Evolutionary conservation across 495 filamentous ascomycete genomes (phyloP).

Genomic region (Pyronema omphalodes): DNA sequence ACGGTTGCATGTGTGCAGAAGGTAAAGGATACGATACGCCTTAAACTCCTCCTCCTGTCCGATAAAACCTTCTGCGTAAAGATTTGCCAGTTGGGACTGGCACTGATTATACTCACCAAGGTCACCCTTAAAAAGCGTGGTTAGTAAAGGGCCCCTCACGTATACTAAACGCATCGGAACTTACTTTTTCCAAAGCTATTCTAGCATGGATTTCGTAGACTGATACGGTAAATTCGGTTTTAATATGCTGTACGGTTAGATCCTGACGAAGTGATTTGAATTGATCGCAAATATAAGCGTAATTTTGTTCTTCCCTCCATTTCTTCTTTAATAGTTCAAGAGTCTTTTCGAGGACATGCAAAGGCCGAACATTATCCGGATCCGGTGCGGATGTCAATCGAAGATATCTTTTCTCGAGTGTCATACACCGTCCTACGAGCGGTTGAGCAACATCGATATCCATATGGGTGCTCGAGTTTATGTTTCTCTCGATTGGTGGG

Average conservation of each 20-base stretch:
- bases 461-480: conserved; percentile 31
- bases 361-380: conserved; percentile 71
- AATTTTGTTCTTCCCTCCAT: conserved; percentile 87
- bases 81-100: conserved; percentile 83
- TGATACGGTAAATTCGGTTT: conserved; percentile 80
- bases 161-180: conserved; percentile 1
- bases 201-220: conserved; percentile 97
- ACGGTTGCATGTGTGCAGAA: conserved; percentile 96
- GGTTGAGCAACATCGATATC: conserved; percentile 41
- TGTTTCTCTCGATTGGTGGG: conserved; percentile 13
- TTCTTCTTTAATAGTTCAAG: conserved; percentile 80
- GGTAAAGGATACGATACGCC: conserved; percentile 99
- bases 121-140: conserved; percentile 39
- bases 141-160: background rate
- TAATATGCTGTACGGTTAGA: conserved; percentile 92
- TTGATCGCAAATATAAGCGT: conserved; percentile 94
- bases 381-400: conserved; percentile 79
- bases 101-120: conserved; percentile 99
- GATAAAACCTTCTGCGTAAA: conserved; percentile 61
- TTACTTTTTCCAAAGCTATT: conserved; percentile 77
- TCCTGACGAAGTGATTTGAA: conserved; percentile 98
- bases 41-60: conserved; percentile 91
- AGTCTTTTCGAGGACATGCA: conserved; percentile 59
- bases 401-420: conserved; percentile 86
- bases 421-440: conserved; percentile 65